These are phyloP conservation scores for Viridothelium virens DNA, from an alignment of 495 filamentous ascomycete species.

Conservation along the genomic window DNA sequence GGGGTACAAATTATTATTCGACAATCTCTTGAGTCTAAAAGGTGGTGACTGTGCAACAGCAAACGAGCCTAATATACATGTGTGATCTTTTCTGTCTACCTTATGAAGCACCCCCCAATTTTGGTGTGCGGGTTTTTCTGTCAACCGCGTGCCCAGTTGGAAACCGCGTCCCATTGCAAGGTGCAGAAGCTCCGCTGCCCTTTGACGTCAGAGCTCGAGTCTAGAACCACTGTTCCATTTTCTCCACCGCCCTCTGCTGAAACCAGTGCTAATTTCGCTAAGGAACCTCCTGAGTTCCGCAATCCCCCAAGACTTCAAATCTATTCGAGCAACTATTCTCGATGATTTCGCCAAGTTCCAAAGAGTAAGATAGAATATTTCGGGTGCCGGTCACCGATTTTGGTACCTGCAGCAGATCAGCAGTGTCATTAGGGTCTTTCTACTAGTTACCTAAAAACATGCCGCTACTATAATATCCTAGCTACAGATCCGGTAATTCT, in stretches of 20 bases:
- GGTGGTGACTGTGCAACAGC: too few species aligned
- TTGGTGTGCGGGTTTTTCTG: neutral
- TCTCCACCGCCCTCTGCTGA: too few species aligned
- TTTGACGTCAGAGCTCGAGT: constrained; percentile 1
- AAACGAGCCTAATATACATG: too few species aligned
- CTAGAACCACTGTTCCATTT: neutral
- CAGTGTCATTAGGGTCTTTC: neutral
- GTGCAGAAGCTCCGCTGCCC: neutral
- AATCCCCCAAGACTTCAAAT: neutral
- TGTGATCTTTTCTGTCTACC: too few species aligned
- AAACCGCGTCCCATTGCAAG: neutral
- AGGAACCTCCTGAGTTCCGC: neutral
- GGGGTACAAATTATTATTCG: too few species aligned
- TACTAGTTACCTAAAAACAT: neutral
- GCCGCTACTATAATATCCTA: neutral
- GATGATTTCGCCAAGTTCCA: neutral
- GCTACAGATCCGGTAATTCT: neutral
- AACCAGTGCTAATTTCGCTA: neutral
- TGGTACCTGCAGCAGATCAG: constrained; percentile 5
- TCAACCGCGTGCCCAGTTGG: neutral
- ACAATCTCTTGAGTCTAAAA: too few species aligned
- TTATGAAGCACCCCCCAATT: too few species aligned
- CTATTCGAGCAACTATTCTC: neutral
- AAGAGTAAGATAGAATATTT: too few species aligned
- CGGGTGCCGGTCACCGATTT: neutral